A percentile compares a stretch with the other conserved stretches of the same genome.
Evolutionary conservation across 768 basidiomycete genomes (phyloP).

Genomic region (Solioccasus polychromus): DNA sequence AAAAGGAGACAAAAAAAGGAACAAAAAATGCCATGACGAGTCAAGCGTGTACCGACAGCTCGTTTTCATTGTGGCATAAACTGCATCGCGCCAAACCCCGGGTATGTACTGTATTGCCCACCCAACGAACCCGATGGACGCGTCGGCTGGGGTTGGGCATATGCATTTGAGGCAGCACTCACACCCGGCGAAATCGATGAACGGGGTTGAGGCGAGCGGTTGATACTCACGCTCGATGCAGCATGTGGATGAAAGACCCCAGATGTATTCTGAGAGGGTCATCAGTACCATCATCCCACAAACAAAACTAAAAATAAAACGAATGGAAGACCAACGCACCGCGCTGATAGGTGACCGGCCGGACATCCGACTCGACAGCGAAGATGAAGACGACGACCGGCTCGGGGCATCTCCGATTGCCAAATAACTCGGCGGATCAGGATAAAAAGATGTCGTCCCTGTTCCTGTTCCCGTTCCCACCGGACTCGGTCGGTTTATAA

Average conservation of each 20-base stretch:
- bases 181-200: slow-evolving; percentile 10
- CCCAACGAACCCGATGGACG: slow-evolving; percentile 12
- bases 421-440: slow-evolving; percentile 23
- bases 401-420: slow-evolving; percentile 24
- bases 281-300: slow-evolving; percentile 6
- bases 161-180: slow-evolving; percentile 7
- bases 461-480: slow-evolving; percentile 11
- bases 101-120: slow-evolving; percentile 21
- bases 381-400: slow-evolving; percentile 32
- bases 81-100: slow-evolving; percentile 23
- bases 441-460: slow-evolving; percentile 15
- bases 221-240: slow-evolving; percentile 4
- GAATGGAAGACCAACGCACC: slow-evolving; percentile 14
- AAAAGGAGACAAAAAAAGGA: no score
- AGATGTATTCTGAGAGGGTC: slow-evolving; percentile 19
- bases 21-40: neutral
- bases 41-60: no score
- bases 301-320: neutral
- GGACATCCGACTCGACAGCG: slow-evolving; percentile 32
- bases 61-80: slow-evolving; percentile 14
- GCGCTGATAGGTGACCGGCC: slow-evolving; percentile 29
- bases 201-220: slow-evolving; percentile 21
- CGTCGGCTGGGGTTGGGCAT: slow-evolving; percentile 24
- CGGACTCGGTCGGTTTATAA: slow-evolving; percentile 15
- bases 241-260: slow-evolving; percentile 22